These are phyloP conservation scores for Phytopythium kandeliae DNA, from an alignment of 352 stramenopile species.

Conservation along the genomic window DNA sequence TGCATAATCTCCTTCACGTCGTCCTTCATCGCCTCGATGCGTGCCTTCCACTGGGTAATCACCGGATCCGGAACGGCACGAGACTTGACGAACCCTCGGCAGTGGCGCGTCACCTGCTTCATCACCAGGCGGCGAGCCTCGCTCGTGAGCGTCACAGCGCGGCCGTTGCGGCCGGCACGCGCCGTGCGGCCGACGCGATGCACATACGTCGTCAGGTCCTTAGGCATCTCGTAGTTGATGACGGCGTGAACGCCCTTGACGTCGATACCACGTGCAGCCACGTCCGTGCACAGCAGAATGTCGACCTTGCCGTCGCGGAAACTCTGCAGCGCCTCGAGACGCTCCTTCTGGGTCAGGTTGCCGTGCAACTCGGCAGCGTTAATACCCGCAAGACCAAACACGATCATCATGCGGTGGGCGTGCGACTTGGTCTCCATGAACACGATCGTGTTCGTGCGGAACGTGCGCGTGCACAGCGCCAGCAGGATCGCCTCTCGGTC, in stretches of 20 bases:
- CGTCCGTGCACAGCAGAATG: constrained; percentile 97
- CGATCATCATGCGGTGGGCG: constrained; percentile 96
- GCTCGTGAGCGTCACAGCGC: constrained; percentile 86
- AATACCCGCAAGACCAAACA: constrained; percentile 94
- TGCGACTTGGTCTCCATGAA: constrained; percentile 99
- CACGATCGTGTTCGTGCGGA: constrained; percentile 95
- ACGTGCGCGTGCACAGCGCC: constrained; percentile 94
- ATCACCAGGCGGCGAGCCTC: constrained; percentile 90
- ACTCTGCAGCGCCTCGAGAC: constrained; percentile 93
- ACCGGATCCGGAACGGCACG: constrained; percentile 84
- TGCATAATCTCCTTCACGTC: constrained; percentile 80
- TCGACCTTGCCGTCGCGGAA: constrained; percentile 95
- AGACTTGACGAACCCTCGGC: constrained; percentile 88
- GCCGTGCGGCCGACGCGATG: constrained; percentile 98
- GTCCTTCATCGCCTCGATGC: constrained; percentile 77
- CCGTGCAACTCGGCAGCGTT: constrained; percentile 98
- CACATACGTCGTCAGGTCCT: constrained; percentile 97
- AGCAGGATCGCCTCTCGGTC: constrained; percentile 95
- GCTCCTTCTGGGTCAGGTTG: constrained; percentile 96
- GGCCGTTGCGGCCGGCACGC: constrained; percentile 92
- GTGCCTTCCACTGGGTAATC: constrained; percentile 83
- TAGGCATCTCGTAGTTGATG: constrained; percentile 99
- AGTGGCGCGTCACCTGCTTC: constrained; percentile 91
- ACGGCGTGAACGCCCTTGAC: constrained; percentile 97
- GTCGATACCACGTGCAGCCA: constrained; percentile 98